A percentile compares a stretch with the other conserved stretches of the same genome.
Evolutionary conservation across 1,139 yeast species (phyloP).

Genomic region (Pichia cactophila): DNA sequence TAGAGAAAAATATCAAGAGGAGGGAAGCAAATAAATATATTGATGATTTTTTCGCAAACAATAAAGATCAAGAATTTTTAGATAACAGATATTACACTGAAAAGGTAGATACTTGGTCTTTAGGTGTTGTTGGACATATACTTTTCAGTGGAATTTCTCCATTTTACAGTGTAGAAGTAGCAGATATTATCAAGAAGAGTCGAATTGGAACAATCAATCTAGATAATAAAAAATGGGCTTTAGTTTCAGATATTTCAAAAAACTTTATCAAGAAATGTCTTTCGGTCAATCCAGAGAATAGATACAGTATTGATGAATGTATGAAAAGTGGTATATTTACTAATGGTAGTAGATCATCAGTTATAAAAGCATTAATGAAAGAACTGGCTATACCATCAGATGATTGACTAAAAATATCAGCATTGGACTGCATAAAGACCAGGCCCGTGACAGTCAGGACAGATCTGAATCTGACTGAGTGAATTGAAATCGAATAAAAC

Average conservation of each 20-base stretch:
- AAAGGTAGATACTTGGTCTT: constrained; percentile 63
- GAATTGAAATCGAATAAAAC: too few species aligned
- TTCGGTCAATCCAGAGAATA: constrained; percentile 30
- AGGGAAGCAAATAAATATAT: neutral
- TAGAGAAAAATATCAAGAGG: constrained; percentile 13
- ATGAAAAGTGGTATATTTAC: constrained; percentile 42
- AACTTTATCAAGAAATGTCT: constrained; percentile 38
- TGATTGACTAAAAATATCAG: neutral
- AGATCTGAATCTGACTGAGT: too few species aligned
- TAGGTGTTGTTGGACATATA: constrained; percentile 53
- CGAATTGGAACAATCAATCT: constrained; percentile 35
- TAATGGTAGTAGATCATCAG: constrained; percentile 23
- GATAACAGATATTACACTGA: constrained; percentile 31
- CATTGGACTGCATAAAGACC: too few species aligned
- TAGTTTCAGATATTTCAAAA: constrained; percentile 35
- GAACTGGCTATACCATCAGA: neutral
- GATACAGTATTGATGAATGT: constrained; percentile 34
- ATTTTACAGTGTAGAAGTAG: constrained; percentile 36
- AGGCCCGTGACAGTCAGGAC: too few species aligned
- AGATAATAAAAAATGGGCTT: constrained; percentile 34
- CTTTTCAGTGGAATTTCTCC: constrained; percentile 56
- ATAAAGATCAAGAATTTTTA: neutral
- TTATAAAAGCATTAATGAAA: neutral
- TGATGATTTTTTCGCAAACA: constrained; percentile 3
- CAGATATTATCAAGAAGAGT: constrained; percentile 30